A percentile compares a stretch with the other conserved stretches of the same genome.
Evolutionary conservation across 1,284 basidiomycete species (phyloP).

Genomic region (Ustilago lituana): DNA sequence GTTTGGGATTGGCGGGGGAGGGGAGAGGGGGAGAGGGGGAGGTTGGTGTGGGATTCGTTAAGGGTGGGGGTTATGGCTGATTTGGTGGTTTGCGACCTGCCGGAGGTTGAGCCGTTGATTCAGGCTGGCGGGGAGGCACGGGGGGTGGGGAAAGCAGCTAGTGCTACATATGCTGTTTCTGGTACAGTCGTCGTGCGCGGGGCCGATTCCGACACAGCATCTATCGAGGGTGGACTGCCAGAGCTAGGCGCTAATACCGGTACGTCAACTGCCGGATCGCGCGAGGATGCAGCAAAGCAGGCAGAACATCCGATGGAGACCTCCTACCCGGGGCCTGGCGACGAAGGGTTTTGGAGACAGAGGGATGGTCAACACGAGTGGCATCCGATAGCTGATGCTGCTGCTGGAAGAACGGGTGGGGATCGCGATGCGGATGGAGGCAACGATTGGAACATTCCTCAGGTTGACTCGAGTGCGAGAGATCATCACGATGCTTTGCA

Average conservation of each 20-base stretch:
- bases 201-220: neutral
- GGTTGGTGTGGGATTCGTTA: too few species aligned
- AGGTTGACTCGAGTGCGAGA: too few species aligned
- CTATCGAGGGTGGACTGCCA: neutral
- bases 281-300: neutral
- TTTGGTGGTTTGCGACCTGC: slow-evolving; percentile 42
- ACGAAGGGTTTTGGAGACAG: slow-evolving; percentile 49
- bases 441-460: neutral
- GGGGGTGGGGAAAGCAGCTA: neutral
- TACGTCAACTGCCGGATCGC: neutral
- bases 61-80: slow-evolving; percentile 26
- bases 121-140: slow-evolving; percentile 2
- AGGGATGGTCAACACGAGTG: slow-evolving; percentile 42
- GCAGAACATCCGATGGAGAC: neutral
- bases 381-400: slow-evolving; percentile 18
- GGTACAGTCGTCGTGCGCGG: slow-evolving; percentile 32
- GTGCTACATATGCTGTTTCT: slow-evolving; percentile 33
- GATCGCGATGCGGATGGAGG: neutral
- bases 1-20: too few species aligned
- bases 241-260: slow-evolving; percentile 6
- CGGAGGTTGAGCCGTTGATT: slow-evolving; percentile 35
- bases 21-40: too few species aligned
- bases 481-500: neutral
- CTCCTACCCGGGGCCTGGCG: slow-evolving; percentile 32
- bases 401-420: neutral